These are phyloP conservation scores for Tagetes erecta DNA, from an alignment of 129 eudicot species.

Conservation along the genomic window DNA sequence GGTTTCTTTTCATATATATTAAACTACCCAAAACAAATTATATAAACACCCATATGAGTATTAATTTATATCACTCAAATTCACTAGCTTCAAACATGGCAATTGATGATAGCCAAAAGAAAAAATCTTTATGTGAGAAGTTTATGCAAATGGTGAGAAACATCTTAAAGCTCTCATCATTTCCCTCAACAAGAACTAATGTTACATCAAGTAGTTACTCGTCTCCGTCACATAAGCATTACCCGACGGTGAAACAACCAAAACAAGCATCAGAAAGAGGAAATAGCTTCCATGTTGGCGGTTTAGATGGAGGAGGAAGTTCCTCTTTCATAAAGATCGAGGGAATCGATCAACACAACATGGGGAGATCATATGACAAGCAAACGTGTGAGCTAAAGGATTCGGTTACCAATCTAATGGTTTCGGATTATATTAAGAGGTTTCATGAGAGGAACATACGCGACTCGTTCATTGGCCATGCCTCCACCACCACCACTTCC, in stretches of 20 bases:
- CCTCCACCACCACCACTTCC: constrained; percentile 14
- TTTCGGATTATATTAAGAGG: constrained; percentile 35
- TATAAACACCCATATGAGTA: constrained; percentile 24
- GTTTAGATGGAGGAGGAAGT: constrained; percentile 20
- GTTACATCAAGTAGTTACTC: neutral
- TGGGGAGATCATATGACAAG: constrained; percentile 5
- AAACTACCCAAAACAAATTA: neutral
- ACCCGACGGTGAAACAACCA: neutral
- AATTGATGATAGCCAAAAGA: neutral
- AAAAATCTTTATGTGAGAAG: constrained; percentile 26
- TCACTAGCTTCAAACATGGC: constrained; percentile 29
- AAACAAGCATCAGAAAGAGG: neutral
- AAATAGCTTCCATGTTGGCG: neutral
- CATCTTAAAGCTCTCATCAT: constrained; percentile 25
- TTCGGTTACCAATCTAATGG: constrained; percentile 29
- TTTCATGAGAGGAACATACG: constrained; percentile 34
- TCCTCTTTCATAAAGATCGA: constrained; percentile 31
- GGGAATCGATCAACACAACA: constrained; percentile 6
- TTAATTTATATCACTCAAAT: neutral
- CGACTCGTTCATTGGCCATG: neutral
- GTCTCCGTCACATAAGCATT: constrained; percentile 12
- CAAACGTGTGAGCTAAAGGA: neutral
- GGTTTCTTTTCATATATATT: neutral
- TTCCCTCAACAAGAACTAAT: neutral
- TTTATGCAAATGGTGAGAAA: constrained; percentile 21